Evolutionary conservation across 75 land plant genomes (phyloP).

Genomic region (Chamaecyparis obtusa): DNA sequence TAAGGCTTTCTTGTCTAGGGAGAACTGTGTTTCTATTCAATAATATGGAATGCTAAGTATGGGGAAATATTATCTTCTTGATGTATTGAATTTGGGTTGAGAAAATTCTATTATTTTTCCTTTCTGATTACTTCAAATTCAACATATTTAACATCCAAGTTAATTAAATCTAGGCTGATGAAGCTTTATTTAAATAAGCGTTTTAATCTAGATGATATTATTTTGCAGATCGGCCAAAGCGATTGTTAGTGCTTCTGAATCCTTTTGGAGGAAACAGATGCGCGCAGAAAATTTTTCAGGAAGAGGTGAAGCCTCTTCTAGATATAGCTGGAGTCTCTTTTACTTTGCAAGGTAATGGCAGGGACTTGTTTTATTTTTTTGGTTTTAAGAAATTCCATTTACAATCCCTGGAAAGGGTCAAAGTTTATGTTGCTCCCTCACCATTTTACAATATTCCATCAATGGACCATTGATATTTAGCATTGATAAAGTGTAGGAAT

Average conservation of each 20-base stretch:
- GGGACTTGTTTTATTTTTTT: not conserved
- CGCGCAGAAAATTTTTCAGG: slow-evolving; percentile 46
- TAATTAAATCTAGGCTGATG: not conserved
- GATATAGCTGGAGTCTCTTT: slow-evolving; percentile 56
- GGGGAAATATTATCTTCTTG: not conserved
- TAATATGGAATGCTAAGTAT: not conserved
- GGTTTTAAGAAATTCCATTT: not conserved
- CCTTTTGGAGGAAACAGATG: slow-evolving; percentile 82
- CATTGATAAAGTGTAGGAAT: not conserved
- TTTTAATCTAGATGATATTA: not conserved
- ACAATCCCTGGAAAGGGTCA: not conserved
- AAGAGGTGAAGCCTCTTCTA: slow-evolving; percentile 63
- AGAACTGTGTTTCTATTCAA: not conserved
- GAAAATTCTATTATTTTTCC: not conserved
- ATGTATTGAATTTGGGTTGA: not conserved
- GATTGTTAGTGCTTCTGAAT: slow-evolving; percentile 67
- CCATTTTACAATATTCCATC: not conserved
- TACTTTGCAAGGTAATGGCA: slow-evolving; percentile 60
- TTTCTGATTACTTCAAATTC: not conserved
- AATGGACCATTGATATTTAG: not conserved
- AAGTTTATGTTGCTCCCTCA: not conserved
- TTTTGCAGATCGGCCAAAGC: slow-evolving; percentile 69
- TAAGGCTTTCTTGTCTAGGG: not conserved
- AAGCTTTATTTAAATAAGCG: not conserved
- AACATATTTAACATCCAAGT: not conserved